Conservation (phyloP, 495 filamentous ascomycete species). For the Chaetomium fimeti region DNA sequence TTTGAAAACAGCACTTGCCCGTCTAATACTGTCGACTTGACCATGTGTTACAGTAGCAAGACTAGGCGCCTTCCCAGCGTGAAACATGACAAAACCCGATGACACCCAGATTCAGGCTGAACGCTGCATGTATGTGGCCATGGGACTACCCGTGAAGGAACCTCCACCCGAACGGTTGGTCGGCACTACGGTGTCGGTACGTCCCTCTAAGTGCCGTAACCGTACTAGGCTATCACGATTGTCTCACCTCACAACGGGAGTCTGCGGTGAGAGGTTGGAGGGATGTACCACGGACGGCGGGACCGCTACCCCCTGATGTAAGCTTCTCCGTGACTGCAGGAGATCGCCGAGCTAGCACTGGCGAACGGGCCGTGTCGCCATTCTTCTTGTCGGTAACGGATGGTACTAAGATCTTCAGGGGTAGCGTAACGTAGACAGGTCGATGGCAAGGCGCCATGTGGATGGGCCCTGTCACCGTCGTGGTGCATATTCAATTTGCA, state of each 20-base stretch:
- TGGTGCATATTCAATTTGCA: not conserved
- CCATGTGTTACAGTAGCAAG: too few relatives aligned
- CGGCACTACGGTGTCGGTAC: not conserved
- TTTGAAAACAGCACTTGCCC: too few relatives aligned
- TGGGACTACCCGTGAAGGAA: too few relatives aligned
- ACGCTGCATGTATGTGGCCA: too few relatives aligned
- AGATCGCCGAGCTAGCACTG: not conserved
- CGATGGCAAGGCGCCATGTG: not conserved
- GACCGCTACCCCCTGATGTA: not conserved
- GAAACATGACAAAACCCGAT: too few relatives aligned
- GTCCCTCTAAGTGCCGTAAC: not conserved
- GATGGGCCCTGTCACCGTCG: not conserved
- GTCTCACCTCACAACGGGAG: conserved; percentile 1
- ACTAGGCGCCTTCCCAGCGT: too few relatives aligned
- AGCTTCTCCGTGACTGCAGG: not conserved
- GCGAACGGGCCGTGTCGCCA: not conserved
- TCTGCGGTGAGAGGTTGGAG: not conserved
- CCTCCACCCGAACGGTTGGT: not conserved
- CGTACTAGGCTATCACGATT: not conserved
- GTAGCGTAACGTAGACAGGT: not conserved
- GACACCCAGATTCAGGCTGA: too few relatives aligned
- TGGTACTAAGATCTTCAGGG: too few relatives aligned
- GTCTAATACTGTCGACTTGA: too few relatives aligned
- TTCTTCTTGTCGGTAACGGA: not conserved
- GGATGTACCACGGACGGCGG: not conserved